Evolutionary conservation across 495 filamentous ascomycete genomes (phyloP), one percentile per base, ranked within the genome.

Genomic region (Beverwykella pulmonaria): DNA sequence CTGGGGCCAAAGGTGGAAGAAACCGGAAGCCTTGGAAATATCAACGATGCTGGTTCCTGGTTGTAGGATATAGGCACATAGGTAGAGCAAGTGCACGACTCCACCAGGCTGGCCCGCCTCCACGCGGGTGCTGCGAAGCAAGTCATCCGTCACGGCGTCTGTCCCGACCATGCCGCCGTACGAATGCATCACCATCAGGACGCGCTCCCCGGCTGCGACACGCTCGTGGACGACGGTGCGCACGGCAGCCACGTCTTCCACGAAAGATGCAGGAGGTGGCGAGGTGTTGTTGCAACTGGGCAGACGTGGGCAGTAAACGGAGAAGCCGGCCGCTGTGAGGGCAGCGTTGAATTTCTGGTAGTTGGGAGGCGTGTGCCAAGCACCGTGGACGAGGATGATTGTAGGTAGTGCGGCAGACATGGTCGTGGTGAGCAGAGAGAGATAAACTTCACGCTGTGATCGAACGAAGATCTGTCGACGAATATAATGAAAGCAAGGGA

Each of bases 281-380:
- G 53, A 63, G 15, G 68, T 57, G 26, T 68, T 69, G 59, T 68
- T 74, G 63, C 74, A 76, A 44, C 68, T 73, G 14, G 78, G 76
- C 12, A 79, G 75, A 1, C 52, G 68, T 12, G 79, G 77, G 57
- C 73, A 78, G 36, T 76, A 61, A 8, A 80, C 78, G 48, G 60
- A 65, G 69, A 75, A 78, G 25, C 78, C 76, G 12, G 50, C 63
- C 20, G 32, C 30, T 62, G 73, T 50, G 22, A 81, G 76, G 22
- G 65, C 67, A 58, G 72, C 63, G 47, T 73, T 73, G 34, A 78
- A 78, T 34, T 50, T 57, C 3, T 68, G 53, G 71, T 80, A 81
- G 63, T 75, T 75, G n/a, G 71, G 26, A 8, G 77, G 77, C 0
- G 72, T 74, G 59, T 82, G 79, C 77, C 78, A 82, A 19, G 78